phyloP scores from a whole-genome alignment of 257 asterid species.

The Plectranthus barbatus region DNA sequence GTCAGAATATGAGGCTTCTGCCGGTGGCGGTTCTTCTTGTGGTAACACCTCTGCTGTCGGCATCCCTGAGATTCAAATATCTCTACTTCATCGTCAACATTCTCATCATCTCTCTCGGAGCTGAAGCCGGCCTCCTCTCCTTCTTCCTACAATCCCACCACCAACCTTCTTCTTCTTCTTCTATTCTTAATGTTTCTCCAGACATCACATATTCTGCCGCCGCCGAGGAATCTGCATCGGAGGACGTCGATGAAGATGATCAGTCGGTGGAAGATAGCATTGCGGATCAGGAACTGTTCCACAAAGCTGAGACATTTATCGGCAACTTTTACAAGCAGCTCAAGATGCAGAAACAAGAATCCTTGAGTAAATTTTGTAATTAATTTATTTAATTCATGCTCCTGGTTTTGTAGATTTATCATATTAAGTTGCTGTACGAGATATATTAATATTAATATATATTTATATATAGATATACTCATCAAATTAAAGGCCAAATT shows the following conservation, averaged over 20 bases:
- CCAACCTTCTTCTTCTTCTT: background rate
- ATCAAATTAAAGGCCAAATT: too few species aligned
- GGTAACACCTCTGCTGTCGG: slow-evolving; percentile 38
- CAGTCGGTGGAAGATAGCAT: slow-evolving; percentile 1
- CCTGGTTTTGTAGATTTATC: too few species aligned
- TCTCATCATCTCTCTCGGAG: slow-evolving; percentile 43
- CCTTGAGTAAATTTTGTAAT: slow-evolving; percentile 25
- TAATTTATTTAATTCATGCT: too few species aligned
- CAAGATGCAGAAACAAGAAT: slow-evolving; percentile 60
- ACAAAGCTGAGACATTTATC: slow-evolving; percentile 56
- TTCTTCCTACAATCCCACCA: slow-evolving; percentile 10
- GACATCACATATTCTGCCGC: too few species aligned
- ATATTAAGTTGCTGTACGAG: too few species aligned
- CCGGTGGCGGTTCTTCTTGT: slow-evolving; percentile 26
- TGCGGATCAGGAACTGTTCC: slow-evolving; percentile 42
- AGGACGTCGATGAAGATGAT: background rate
- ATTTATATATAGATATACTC: too few species aligned
- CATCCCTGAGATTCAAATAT: slow-evolving; percentile 36
- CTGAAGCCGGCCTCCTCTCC: slow-evolving; percentile 56
- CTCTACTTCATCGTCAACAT: slow-evolving; percentile 47
- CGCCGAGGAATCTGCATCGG: slow-evolving; percentile 10
- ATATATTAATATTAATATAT: too few species aligned
- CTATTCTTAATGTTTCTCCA: too few species aligned
- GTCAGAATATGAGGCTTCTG: slow-evolving; percentile 25
- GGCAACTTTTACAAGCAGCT: slow-evolving; percentile 51